Percentiles rank a stretch among this genome's conserved stretches.
phyloP scores from a whole-genome alignment of 345 rosid species.

The Aegle marmelos region DNA sequence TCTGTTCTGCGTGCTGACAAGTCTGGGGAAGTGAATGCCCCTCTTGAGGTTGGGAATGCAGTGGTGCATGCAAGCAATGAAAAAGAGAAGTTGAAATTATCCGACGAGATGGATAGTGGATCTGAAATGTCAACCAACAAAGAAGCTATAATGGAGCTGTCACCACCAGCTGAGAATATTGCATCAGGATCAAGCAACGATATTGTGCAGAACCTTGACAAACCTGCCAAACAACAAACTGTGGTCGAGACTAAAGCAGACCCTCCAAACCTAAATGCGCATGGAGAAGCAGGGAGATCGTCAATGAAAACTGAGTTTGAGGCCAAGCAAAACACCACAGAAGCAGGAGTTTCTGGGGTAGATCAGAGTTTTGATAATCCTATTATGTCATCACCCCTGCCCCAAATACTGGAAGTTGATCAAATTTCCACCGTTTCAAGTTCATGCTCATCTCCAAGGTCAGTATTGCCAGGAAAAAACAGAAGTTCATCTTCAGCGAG shows the following conservation, averaged over 20 bases:
- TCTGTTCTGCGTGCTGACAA: constrained; percentile 17
- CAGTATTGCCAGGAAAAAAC: constrained; percentile 35
- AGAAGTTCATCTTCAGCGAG: constrained; percentile 11
- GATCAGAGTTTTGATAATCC: constrained; percentile 19
- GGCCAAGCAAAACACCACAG: constrained; percentile 15
- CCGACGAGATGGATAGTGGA: constrained; percentile 1
- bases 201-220: neutral
- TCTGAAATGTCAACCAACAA: constrained; percentile 5
- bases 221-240: constrained; percentile 6
- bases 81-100: neutral
- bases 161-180: constrained; percentile 25
- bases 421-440: constrained; percentile 25
- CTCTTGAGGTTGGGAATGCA: constrained; percentile 15
- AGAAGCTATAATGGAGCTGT: neutral
- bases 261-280: constrained; percentile 3
- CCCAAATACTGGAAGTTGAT: constrained; percentile 13
- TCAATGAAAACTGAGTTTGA: constrained; percentile 2
- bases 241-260: constrained; percentile 1
- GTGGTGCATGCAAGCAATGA: constrained; percentile 5
- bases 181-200: constrained; percentile 22
- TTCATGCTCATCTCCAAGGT: constrained; percentile 44
- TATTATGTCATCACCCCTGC: constrained; percentile 7
- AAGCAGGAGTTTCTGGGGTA: constrained; percentile 28
- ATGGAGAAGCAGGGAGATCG: neutral
- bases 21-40: constrained; percentile 29